These are phyloP conservation scores for Calocera viscosa DNA, from an alignment of 768 basidiomycete genomes.

Conservation along the genomic window DNA sequence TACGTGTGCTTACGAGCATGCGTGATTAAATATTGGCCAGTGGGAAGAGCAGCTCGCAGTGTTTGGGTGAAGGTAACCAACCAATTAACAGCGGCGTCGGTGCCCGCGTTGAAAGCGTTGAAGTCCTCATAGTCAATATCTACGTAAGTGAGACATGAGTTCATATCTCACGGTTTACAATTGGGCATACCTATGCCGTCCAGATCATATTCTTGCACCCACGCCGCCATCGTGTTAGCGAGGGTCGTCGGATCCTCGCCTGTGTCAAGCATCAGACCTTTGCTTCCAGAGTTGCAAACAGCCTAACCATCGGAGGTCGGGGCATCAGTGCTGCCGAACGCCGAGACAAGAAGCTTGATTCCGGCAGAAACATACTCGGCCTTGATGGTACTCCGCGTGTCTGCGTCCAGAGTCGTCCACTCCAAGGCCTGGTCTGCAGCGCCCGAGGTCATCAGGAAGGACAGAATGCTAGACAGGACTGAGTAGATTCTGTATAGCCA, in stretches of 20 bases:
- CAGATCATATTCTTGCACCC: conserved; percentile 12
- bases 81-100: conserved; percentile 10
- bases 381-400: conserved; percentile 38
- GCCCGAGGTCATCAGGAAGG: conserved; percentile 20
- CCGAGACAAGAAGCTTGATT: conserved; percentile 45
- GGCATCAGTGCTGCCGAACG: conserved; percentile 34
- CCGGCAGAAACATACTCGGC: conserved; percentile 45
- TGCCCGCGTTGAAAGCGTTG: conserved; percentile 3
- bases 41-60: conserved; percentile 10
- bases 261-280: background rate
- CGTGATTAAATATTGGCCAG: conserved; percentile 12
- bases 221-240: conserved; percentile 11
- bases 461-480: conserved; percentile 23
- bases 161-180: background rate
- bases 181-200: conserved; percentile 7
- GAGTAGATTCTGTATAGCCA: background rate
- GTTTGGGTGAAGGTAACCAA: conserved; percentile 13
- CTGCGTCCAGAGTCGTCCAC: conserved; percentile 38
- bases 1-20: conserved; percentile 10
- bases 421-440: conserved; percentile 34
- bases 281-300: background rate
- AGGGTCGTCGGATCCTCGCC: background rate
- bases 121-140: conserved; percentile 17
- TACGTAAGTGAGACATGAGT: background rate
- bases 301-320: conserved; percentile 39